Evolutionary conservation across 768 basidiomycete species (phyloP).

Genomic region (Chalciporus piperatus): DNA sequence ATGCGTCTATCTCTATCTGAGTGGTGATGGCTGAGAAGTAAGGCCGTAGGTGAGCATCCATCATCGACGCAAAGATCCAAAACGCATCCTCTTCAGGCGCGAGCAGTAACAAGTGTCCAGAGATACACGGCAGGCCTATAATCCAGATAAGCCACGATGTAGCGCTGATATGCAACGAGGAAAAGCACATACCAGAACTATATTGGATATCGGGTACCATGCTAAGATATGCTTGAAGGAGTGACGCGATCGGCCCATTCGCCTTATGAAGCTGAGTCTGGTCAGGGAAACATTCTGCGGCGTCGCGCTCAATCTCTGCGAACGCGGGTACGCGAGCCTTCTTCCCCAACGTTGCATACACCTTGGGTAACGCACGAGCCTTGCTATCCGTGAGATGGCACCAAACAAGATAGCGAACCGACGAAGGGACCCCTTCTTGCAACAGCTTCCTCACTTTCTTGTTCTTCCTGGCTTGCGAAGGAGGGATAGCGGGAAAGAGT

Average conservation of each 20-base stretch:
- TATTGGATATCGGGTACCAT: conserved; percentile 88
- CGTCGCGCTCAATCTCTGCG: conserved; percentile 59
- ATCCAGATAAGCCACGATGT: not conserved
- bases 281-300: conserved; percentile 49
- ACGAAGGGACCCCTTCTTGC: conserved; percentile 77
- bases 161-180: not conserved
- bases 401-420: conserved; percentile 85
- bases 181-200: conserved; percentile 44
- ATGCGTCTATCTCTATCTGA: conserved; percentile 75
- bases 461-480: conserved; percentile 67
- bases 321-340: conserved; percentile 50
- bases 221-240: conserved; percentile 70
- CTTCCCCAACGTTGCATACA: conserved; percentile 63
- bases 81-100: conserved; percentile 88
- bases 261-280: conserved; percentile 57
- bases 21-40: conserved; percentile 63
- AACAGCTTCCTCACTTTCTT: conserved; percentile 77
- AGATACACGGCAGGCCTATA: conserved; percentile 65
- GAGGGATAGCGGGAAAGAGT: conserved; percentile 50
- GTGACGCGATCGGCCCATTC: conserved; percentile 51
- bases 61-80: conserved; percentile 85
- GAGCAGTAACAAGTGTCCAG: conserved; percentile 68
- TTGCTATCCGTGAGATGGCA: conserved; percentile 76
- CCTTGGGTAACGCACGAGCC: conserved; percentile 61
- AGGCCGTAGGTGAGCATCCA: conserved; percentile 79